phyloP scores from a whole-genome alignment of 2,329 filamentous ascomycete species.

The Apiospora sp. region DNA sequence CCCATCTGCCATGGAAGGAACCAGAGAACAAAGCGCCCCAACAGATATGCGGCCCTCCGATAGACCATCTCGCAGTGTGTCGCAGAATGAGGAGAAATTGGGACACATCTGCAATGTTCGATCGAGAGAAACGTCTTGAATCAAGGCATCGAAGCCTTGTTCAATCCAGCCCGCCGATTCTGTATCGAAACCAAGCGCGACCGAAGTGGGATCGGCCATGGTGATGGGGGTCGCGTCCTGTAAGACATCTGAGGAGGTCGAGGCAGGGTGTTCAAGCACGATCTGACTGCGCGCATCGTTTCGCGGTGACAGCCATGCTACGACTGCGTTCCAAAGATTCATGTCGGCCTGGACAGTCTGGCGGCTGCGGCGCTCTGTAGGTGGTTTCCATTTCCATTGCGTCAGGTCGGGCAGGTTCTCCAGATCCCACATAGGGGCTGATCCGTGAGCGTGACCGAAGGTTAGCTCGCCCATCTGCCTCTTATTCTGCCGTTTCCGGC shows the following conservation, averaged over 20 bases:
- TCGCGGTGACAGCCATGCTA: constrained; percentile 26
- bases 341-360: background rate
- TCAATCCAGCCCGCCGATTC: background rate
- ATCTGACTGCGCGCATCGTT: background rate
- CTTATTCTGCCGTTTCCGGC: constrained; percentile 59
- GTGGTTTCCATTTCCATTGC: constrained; percentile 61
- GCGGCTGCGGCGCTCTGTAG: constrained; percentile 40
- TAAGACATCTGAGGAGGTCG: background rate
- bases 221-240: background rate
- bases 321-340: constrained; percentile 21
- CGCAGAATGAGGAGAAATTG: constrained; percentile 13
- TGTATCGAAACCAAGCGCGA: background rate
- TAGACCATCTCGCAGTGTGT: constrained; percentile 3
- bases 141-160: background rate
- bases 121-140: constrained; percentile 20
- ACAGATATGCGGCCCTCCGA: constrained; percentile 1
- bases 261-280: background rate
- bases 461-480: constrained; percentile 61
- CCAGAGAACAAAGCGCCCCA: constrained; percentile 2
- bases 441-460: constrained; percentile 46
- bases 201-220: background rate
- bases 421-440: constrained; percentile 55
- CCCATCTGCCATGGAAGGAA: background rate
- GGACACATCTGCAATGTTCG: background rate
- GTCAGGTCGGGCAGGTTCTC: constrained; percentile 53